These are phyloP conservation scores for Madurella fahalii DNA, from an alignment of 2,329 filamentous ascomycete species.

Conservation along the genomic window DNA sequence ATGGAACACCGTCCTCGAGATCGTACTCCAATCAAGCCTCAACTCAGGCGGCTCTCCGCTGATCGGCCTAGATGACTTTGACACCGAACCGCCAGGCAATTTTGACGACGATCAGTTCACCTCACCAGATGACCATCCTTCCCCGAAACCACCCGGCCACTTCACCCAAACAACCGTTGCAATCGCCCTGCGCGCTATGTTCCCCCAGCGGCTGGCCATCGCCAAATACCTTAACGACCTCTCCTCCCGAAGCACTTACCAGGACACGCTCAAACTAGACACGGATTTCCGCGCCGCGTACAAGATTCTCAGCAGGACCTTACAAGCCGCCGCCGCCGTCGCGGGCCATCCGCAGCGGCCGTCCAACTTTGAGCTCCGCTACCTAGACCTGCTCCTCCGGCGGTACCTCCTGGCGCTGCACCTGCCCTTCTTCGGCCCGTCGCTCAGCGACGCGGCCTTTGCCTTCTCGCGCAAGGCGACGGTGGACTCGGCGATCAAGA, in stretches of 20 bases:
- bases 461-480: constrained; percentile 48
- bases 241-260: constrained; percentile 36
- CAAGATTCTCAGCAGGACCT: constrained; percentile 35
- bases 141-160: constrained; percentile 31
- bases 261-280: constrained; percentile 43
- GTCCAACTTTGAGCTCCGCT: constrained; percentile 38
- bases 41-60: constrained; percentile 44
- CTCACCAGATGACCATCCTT: constrained; percentile 19
- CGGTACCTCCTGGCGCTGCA: constrained; percentile 55
- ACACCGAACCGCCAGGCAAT: constrained; percentile 46
- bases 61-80: constrained; percentile 42
- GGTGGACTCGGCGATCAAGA: constrained; percentile 44
- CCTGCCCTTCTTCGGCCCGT: constrained; percentile 44
- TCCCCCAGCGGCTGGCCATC: constrained; percentile 39
- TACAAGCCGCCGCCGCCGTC: constrained; percentile 27
- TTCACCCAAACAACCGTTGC: constrained; percentile 41
- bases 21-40: constrained; percentile 43
- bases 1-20: constrained; percentile 51
- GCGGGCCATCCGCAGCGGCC: constrained; percentile 22
- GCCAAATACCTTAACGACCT: constrained; percentile 24
- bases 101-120: constrained; percentile 46
- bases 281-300: constrained; percentile 40
- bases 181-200: constrained; percentile 40
- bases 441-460: constrained; percentile 41
- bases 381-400: constrained; percentile 49